Conservation (phyloP, 768 basidiomycete genomes). For the Hygrophorus russula region DNA sequence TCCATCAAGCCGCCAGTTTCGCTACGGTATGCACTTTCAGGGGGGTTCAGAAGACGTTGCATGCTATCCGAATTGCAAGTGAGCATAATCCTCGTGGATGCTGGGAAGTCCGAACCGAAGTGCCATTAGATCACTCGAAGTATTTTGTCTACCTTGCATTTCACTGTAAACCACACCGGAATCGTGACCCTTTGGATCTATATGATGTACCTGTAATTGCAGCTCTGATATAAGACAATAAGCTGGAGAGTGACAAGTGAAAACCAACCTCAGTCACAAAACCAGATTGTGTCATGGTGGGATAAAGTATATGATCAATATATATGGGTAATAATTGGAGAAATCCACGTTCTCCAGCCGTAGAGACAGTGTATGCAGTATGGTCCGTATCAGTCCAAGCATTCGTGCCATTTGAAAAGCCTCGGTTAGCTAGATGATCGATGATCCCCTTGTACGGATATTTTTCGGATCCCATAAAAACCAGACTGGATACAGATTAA, state of each 20-base stretch:
- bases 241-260: background rate
- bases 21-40: constrained; percentile 81
- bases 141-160: constrained; percentile 96
- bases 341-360: constrained; percentile 90
- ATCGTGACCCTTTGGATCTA: constrained; percentile 82
- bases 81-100: constrained; percentile 1
- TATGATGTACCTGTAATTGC: constrained; percentile 71
- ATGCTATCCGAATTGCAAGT: constrained; percentile 29
- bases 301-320: constrained; percentile 93
- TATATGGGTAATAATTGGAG: constrained; percentile 81
- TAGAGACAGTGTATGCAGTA: constrained; percentile 92
- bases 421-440: constrained; percentile 89
- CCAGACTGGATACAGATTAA: constrained; percentile 36
- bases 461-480: constrained; percentile 93
- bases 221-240: constrained; percentile 2
- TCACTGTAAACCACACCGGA: constrained; percentile 95
- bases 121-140: constrained; percentile 82
- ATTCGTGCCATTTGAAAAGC: constrained; percentile 85
- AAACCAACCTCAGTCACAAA: constrained; percentile 47
- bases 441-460: constrained; percentile 96
- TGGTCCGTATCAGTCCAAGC: constrained; percentile 97
- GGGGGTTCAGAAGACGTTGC: constrained; percentile 73
- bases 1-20: constrained; percentile 97
- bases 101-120: constrained; percentile 43
- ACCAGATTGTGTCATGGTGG: constrained; percentile 80